Conservation (phyloP, 192 early-diverging fungal genomes). For the Powellomyces hirtus region DNA sequence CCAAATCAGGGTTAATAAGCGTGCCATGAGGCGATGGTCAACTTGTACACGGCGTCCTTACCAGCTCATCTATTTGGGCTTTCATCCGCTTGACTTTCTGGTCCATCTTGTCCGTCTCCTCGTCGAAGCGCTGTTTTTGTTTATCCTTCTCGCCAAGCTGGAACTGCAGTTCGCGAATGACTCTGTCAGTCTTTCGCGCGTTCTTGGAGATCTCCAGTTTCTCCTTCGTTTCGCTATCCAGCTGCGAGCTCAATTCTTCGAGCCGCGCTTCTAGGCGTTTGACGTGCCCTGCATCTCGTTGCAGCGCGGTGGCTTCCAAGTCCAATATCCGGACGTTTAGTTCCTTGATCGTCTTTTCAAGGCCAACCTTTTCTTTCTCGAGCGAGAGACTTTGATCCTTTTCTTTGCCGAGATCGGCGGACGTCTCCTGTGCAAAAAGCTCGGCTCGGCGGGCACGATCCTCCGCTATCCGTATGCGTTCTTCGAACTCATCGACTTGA, state of each 20-base stretch:
- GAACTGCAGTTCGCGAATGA: conserved; percentile 83
- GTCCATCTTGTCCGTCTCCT: conserved; percentile 69
- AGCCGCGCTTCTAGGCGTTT: conserved; percentile 60
- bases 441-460: conserved; percentile 71
- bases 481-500: conserved; percentile 71
- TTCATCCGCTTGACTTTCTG: conserved; percentile 66
- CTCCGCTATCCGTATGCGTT: conserved; percentile 56
- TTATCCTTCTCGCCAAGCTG: conserved; percentile 81
- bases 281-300: conserved; percentile 50
- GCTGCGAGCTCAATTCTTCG: conserved; percentile 56
- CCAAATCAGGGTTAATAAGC: background rate
- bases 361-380: conserved; percentile 55
- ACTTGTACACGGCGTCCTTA: conserved; percentile 6
- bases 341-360: conserved; percentile 87
- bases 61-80: conserved; percentile 64
- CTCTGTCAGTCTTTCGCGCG: conserved; percentile 66
- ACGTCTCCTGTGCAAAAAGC: conserved; percentile 59
- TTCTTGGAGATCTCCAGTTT: conserved; percentile 60
- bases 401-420: conserved; percentile 75
- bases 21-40: background rate
- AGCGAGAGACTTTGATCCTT: conserved; percentile 50
- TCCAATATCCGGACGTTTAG: conserved; percentile 72
- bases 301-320: conserved; percentile 65
- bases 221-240: conserved; percentile 64
- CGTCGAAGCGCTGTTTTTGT: conserved; percentile 59